These are phyloP conservation scores for Fraxinus platypoda DNA, from an alignment of 305 asterid species.

Conservation along the genomic window DNA sequence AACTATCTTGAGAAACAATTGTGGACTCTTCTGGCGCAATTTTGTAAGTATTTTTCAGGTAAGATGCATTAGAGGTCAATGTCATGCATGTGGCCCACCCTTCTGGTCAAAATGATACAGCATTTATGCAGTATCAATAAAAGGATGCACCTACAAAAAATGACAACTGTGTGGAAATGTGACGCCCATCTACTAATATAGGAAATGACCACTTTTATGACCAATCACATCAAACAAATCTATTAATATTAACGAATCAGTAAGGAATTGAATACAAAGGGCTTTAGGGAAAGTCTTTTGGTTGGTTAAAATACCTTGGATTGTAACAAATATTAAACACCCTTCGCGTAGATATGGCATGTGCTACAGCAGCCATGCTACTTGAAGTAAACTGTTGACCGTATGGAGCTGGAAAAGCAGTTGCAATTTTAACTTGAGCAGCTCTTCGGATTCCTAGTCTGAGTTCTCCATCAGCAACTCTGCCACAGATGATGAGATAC, in stretches of 20 bases:
- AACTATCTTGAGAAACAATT: background rate
- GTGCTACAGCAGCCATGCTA: conserved; percentile 53
- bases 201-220: background rate
- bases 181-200: background rate
- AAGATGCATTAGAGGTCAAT: background rate
- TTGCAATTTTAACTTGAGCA: conserved; percentile 54
- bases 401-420: conserved; percentile 40
- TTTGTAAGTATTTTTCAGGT: background rate
- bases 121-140: background rate
- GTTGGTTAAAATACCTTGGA: conserved; percentile 64
- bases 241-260: background rate
- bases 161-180: background rate
- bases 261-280: background rate
- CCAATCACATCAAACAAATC: background rate
- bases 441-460: conserved; percentile 98
- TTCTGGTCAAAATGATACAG: background rate
- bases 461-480: conserved; percentile 96
- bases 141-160: background rate
- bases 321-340: conserved; percentile 71
- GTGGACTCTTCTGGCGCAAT: background rate
- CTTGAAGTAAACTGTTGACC: conserved; percentile 54
- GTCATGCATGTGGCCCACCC: background rate
- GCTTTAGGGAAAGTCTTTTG: background rate
- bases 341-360: conserved; percentile 55
- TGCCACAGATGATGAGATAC: conserved; percentile 27